Percentiles rank a stretch among this genome's conserved stretches.
Conservation (phyloP, 2,329 filamentous ascomycete genomes). For the Fusarium nurragi region DNA sequence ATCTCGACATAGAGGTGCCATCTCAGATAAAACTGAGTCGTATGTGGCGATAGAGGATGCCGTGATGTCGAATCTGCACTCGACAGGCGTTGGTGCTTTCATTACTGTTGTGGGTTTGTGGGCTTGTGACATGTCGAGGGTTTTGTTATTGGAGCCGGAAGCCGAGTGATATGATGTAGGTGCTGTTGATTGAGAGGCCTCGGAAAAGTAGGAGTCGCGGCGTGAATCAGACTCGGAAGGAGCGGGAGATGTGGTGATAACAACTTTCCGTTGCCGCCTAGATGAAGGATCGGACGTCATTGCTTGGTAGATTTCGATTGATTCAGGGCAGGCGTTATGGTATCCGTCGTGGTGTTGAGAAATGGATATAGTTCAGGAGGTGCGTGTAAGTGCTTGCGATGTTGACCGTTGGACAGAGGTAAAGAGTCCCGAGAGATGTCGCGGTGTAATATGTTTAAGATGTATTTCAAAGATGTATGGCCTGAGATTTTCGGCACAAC, state of each 20-base stretch:
- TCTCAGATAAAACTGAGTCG: constrained; percentile 69
- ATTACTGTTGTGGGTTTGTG: constrained; percentile 21
- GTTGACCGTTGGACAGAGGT: background rate
- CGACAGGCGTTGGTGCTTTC: constrained; percentile 18
- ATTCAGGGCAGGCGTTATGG: background rate
- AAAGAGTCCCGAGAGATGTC: constrained; percentile 2
- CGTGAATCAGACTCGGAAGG: constrained; percentile 42
- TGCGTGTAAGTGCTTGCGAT: constrained; percentile 26
- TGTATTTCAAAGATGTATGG: constrained; percentile 17
- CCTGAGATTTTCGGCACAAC: constrained; percentile 22
- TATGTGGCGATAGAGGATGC: constrained; percentile 78
- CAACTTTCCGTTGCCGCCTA: constrained; percentile 41
- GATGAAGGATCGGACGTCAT: constrained; percentile 37
- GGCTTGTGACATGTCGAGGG: constrained; percentile 13
- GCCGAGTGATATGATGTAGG: constrained; percentile 43
- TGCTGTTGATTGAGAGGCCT: constrained; percentile 44
- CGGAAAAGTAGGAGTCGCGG: constrained; percentile 44
- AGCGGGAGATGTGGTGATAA: constrained; percentile 40
- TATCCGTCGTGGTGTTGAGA: constrained; percentile 9
- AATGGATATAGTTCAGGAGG: constrained; percentile 6
- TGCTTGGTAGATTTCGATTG: constrained; percentile 16
- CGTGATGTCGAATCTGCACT: constrained; percentile 33
- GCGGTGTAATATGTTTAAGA: constrained; percentile 10
- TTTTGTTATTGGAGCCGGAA: constrained; percentile 40
- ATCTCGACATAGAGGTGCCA: constrained; percentile 41